Evolutionary conservation across 2,329 filamentous ascomycete species (phyloP), one percentile per base, ranked within the genome.

Genomic region (Aciculosporium take): DNA sequence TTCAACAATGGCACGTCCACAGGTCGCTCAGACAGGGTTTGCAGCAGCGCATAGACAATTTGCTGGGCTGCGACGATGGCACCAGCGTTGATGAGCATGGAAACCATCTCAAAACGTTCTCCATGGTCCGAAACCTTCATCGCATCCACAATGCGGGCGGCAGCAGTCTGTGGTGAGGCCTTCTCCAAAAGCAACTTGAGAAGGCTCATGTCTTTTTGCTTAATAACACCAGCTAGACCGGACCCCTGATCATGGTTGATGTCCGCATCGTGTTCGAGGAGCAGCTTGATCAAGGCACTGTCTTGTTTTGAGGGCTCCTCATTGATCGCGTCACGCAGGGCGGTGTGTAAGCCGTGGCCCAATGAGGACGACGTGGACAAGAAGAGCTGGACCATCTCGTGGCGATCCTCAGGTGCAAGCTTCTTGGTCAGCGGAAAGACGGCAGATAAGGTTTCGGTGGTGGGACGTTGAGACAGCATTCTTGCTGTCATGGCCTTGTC

Each of bases 231-330:
- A 0, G 64, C 54, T 12, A 77, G 58, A 2, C 63, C 65, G n/a
- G 64, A 58, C 0, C 71, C 70, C 21, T 68, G 64, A 32, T 69
- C 68, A 41, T 68, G 71, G 46, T 74, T 74, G 29, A 73, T 63
- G 37, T 76, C 71, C 4, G 69, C 69, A 12, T 69, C 66, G 45
- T 72, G 60, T 2, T 63, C 60, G 5, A 78, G 56, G 3, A 77
- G 56, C 4, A 77, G 59, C 6, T 63, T 61, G 41, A 78, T 70
- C 9, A 78, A 55, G 2, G 62, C 60, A 32, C 68, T 64, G 30
- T 77, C 73, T 29, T 70, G 60, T 31, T 61, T 58, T 0, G 65
- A 61, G 1, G 62, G 60, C 10, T 64, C 59, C 32, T 73, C 67
- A 12, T 64, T 62, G 32, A 76, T 67, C n/a, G 68, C 68, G 20